Percentiles rank a stretch among this genome's conserved stretches.
Conservation (phyloP, 164 flowering plant species). For the Warburgia ugandensis region DNA sequence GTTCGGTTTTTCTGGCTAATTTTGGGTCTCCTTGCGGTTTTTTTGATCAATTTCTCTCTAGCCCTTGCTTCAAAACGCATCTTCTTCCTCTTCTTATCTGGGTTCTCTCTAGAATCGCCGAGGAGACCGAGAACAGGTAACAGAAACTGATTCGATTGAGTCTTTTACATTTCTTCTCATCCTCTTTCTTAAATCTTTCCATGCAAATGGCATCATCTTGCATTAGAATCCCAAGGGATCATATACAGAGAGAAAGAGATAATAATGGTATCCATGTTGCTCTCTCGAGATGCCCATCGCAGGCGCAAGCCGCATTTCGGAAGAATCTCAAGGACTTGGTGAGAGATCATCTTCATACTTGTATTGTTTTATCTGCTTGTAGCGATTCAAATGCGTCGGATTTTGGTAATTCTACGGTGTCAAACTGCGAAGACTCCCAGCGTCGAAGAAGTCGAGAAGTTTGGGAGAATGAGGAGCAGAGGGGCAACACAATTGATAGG, state of each 20-base stretch:
- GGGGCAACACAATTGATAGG: background rate
- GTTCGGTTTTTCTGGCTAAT: conserved; percentile 1
- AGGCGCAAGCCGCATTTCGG: conserved; percentile 18
- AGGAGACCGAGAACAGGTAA: no score
- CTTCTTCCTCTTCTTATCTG: background rate
- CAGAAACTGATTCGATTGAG: background rate
- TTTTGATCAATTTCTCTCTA: background rate
- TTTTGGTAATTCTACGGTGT: background rate
- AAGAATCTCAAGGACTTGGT: conserved; percentile 47
- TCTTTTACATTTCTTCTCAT: background rate
- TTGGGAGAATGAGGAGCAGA: conserved; percentile 7
- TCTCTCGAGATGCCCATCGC: conserved; percentile 8
- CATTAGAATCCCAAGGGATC: conserved; percentile 19
- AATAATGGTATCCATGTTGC: background rate
- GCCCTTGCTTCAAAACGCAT: background rate
- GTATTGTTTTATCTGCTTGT: conserved; percentile 12
- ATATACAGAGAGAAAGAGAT: conserved; percentile 22
- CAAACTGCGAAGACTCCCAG: background rate
- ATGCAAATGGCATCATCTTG: background rate
- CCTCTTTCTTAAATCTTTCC: background rate
- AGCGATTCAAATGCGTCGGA: conserved; percentile 1
- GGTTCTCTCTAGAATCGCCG: background rate
- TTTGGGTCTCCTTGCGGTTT: background rate
- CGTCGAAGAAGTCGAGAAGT: conserved; percentile 1
- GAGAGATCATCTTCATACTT: conserved; percentile 26